These are phyloP conservation scores for Trichoderma parareesei DNA, from an alignment of 495 filamentous ascomycete species.

Conservation along the genomic window DNA sequence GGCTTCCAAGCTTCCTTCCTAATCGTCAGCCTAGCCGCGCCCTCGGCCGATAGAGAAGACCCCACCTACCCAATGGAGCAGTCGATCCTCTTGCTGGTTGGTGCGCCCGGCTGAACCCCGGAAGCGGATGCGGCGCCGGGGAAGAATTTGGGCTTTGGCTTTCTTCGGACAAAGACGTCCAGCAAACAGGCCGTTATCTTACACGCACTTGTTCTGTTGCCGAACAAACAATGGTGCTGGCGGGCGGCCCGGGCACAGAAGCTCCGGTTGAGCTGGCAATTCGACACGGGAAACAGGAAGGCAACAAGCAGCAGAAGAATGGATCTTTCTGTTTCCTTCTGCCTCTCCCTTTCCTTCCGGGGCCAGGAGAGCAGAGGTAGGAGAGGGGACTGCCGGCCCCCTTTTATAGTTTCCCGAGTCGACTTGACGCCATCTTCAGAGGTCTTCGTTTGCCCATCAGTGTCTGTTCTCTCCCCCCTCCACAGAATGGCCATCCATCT, in stretches of 20 bases:
- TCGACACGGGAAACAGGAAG: neutral
- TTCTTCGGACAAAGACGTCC: neutral
- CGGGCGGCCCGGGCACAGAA: neutral
- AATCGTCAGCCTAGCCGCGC: neutral
- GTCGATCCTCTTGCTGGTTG: neutral
- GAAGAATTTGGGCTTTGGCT: too few species aligned
- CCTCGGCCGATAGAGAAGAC: neutral
- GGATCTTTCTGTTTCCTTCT: neutral
- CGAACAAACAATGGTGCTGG: neutral
- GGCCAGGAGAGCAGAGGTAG: neutral
- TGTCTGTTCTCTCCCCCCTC: neutral
- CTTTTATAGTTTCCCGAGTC: conserved; percentile 1
- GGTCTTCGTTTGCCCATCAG: neutral
- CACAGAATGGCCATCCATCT: neutral
- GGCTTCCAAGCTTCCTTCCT: too few species aligned
- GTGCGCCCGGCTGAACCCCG: neutral
- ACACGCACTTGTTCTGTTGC: neutral
- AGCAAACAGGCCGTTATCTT: neutral
- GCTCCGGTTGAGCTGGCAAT: conserved; percentile 4
- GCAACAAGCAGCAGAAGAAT: neutral
- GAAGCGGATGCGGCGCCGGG: neutral
- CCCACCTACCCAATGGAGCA: conserved; percentile 4
- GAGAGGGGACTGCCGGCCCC: neutral
- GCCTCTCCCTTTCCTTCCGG: neutral
- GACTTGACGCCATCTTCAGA: conserved; percentile 3